Percentiles rank a stretch among this genome's conserved stretches.
Conservation (phyloP, 306 rosid species). For the Sicyos edulis region DNA sequence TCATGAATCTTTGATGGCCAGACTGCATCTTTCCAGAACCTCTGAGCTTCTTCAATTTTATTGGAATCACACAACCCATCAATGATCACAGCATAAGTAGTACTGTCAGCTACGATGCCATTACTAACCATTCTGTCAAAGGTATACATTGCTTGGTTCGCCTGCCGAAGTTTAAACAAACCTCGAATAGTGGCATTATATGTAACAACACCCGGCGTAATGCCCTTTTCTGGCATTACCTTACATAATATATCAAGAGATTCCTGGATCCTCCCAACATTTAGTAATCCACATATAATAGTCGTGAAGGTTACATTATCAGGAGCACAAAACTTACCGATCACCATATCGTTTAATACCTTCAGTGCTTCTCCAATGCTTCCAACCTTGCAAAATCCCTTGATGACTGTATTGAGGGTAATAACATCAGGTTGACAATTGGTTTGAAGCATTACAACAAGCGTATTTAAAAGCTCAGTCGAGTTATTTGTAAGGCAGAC, state of each 20-base stretch:
- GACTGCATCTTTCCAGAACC: conserved; percentile 64
- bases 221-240: conserved; percentile 51
- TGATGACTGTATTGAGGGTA: conserved; percentile 65
- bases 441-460: conserved; percentile 65
- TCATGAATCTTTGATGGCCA: conserved; percentile 85
- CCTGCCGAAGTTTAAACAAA: conserved; percentile 48
- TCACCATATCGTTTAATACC: conserved; percentile 60
- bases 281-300: conserved; percentile 51
- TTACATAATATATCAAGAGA: conserved; percentile 40
- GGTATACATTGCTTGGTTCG: conserved; percentile 42
- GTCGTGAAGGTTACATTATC: conserved; percentile 76
- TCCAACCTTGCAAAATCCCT: conserved; percentile 74
- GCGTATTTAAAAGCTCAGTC: conserved; percentile 67
- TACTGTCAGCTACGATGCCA: conserved; percentile 44
- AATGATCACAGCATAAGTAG: conserved; percentile 51
- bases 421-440: conserved; percentile 59
- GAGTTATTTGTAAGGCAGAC: conserved; percentile 55
- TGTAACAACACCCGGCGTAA: conserved; percentile 58
- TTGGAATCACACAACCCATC: conserved; percentile 54
- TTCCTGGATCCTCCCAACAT: conserved; percentile 51
- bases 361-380: conserved; percentile 64
- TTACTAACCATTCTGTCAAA: conserved; percentile 40
- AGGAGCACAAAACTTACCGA: conserved; percentile 63
- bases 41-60: conserved; percentile 67
- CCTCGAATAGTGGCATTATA: conserved; percentile 63